These are phyloP conservation scores for Alternaria tenuissima DNA, from an alignment of 2,329 filamentous ascomycete species.

Conservation along the genomic window DNA sequence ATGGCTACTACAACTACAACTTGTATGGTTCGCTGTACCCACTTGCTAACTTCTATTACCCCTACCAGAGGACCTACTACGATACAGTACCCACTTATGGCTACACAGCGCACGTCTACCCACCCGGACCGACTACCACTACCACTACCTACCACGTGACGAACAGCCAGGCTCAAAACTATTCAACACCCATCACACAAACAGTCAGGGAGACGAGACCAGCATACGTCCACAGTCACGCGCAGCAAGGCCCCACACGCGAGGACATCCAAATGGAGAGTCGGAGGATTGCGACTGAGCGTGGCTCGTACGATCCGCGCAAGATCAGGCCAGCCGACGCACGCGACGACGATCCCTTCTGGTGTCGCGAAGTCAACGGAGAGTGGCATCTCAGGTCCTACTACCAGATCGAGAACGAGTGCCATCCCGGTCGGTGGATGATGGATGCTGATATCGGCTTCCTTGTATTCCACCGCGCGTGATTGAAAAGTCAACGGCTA, in stretches of 20 bases:
- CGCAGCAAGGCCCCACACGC: conserved; percentile 17
- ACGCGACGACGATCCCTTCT: conserved; percentile 46
- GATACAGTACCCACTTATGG: conserved; percentile 31
- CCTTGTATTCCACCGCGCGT: conserved; percentile 45
- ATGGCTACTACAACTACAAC: conserved; percentile 36
- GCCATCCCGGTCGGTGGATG: conserved; percentile 48
- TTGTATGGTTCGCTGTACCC: conserved; percentile 40
- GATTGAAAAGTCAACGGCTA: neutral
- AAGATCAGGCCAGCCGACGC: conserved; percentile 46
- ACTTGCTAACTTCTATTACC: conserved; percentile 47
- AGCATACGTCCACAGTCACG: conserved; percentile 20
- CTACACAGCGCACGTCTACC: conserved; percentile 37
- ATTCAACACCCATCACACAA: conserved; percentile 6
- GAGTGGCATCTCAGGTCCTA: conserved; percentile 46
- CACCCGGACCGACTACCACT: conserved; percentile 27
- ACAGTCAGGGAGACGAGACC: conserved; percentile 23
- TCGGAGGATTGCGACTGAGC: conserved; percentile 40
- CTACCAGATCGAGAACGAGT: conserved; percentile 51
- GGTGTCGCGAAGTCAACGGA: conserved; percentile 49
- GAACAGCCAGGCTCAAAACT: conserved; percentile 28
- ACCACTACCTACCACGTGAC: conserved; percentile 38
- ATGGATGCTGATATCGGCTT: conserved; percentile 47
- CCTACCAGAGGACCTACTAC: conserved; percentile 46
- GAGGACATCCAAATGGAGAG: conserved; percentile 43
- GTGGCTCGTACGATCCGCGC: conserved; percentile 42